Conservation (phyloP, 768 basidiomycete species). For the Boletus tylopilopsis region DNA sequence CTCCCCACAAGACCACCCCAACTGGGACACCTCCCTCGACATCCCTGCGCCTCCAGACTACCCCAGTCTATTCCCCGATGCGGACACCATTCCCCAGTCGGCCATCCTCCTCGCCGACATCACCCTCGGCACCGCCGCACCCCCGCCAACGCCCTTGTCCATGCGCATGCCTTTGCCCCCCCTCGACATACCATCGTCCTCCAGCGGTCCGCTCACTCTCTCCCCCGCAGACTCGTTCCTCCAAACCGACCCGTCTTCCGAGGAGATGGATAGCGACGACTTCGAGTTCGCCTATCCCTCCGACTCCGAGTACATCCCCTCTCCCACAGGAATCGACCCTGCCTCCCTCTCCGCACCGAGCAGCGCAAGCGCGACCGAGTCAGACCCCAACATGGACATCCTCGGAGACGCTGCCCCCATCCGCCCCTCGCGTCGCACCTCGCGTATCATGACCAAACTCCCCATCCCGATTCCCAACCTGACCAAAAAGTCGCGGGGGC, state of each 20-base stretch:
- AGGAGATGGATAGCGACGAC: conserved; percentile 20
- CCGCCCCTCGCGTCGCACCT: conserved; percentile 21
- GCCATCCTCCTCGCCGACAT: conserved; percentile 26
- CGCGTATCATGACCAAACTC: conserved; percentile 27
- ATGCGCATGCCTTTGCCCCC: background rate
- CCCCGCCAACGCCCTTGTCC: background rate
- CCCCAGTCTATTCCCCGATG: conserved; percentile 9
- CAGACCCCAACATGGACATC: background rate
- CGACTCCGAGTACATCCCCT: conserved; percentile 23
- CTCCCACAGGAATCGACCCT: conserved; percentile 10
- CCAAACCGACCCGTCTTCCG: conserved; percentile 5
- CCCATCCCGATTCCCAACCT: conserved; percentile 48
- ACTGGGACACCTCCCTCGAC: conserved; percentile 5
- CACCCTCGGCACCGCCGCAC: background rate
- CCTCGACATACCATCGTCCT: conserved; percentile 6
- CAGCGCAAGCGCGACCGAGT: no score
- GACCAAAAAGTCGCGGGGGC: conserved; percentile 47
- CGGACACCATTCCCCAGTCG: no score
- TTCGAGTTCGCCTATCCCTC: conserved; percentile 16
- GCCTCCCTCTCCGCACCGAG: conserved; percentile 1
- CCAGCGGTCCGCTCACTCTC: background rate
- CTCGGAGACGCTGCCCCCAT: background rate
- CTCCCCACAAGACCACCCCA: background rate
- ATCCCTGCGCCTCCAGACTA: background rate
- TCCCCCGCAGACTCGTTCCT: conserved; percentile 1